phyloP scores from a whole-genome alignment of 108 stramenopile species.

The Cafeteria roenbergensis region DNA sequence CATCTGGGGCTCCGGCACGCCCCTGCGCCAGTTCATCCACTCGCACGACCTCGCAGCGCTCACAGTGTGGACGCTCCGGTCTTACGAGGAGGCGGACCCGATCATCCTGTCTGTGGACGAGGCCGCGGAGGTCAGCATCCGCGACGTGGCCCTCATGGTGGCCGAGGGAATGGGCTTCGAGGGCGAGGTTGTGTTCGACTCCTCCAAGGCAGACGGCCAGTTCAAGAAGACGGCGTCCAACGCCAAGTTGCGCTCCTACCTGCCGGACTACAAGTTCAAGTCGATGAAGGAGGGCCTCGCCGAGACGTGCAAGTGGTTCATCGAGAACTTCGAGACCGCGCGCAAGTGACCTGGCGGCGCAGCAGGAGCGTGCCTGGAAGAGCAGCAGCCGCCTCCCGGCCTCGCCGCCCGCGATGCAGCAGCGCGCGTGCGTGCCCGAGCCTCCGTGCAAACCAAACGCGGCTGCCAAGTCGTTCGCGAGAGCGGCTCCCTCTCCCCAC shows the following conservation, averaged over 20 bases:
- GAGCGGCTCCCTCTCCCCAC: too few relatives aligned
- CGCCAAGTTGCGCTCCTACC: slow-evolving; percentile 62
- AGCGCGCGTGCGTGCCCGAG: too few relatives aligned
- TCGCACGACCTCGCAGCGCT: slow-evolving; percentile 78
- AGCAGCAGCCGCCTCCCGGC: too few relatives aligned
- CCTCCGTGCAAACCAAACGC: too few relatives aligned
- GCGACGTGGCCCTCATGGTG: slow-evolving; percentile 74
- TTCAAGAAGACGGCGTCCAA: slow-evolving; percentile 96
- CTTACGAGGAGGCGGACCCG: slow-evolving; percentile 36
- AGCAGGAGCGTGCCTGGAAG: too few relatives aligned
- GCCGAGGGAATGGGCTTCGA: slow-evolving; percentile 84
- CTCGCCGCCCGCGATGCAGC: too few relatives aligned
- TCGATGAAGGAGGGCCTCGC: slow-evolving; percentile 67
- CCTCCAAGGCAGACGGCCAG: slow-evolving; percentile 85
- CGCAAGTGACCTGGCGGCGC: too few relatives aligned
- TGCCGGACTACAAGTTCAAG: slow-evolving; percentile 84
- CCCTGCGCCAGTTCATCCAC: slow-evolving; percentile 91
- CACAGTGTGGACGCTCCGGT: slow-evolving; percentile 82
- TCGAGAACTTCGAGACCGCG: slow-evolving; percentile 9
- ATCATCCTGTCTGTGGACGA: slow-evolving; percentile 84
- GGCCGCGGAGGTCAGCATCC: slow-evolving; percentile 79
- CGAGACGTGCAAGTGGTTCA: slow-evolving; percentile 18
- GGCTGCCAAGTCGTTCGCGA: too few relatives aligned
- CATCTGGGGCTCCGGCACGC: slow-evolving; percentile 89
- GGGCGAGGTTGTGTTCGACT: slow-evolving; percentile 72